A percentile compares a stretch with the other conserved stretches of the same genome.
phyloP scores from a whole-genome alignment of 208 protist species.

The Crithidia thermophila region DNA sequence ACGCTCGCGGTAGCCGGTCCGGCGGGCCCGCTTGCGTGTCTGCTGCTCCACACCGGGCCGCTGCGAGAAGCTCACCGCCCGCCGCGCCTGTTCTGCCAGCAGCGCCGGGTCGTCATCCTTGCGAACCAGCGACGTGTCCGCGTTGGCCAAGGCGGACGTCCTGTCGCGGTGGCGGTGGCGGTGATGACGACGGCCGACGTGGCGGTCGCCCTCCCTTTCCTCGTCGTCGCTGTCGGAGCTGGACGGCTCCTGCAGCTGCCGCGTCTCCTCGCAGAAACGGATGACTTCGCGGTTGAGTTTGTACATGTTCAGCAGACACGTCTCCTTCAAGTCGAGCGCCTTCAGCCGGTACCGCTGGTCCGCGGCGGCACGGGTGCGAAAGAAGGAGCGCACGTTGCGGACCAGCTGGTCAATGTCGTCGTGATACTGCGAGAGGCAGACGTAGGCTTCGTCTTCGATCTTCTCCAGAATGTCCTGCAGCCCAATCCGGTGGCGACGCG shows the following conservation, averaged over 20 bases:
- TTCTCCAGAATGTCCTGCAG: slow-evolving; percentile 76
- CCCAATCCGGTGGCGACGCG: slow-evolving; percentile 42
- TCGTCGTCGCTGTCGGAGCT: slow-evolving; percentile 33
- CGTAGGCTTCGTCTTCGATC: slow-evolving; percentile 78
- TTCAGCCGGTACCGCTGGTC: slow-evolving; percentile 72
- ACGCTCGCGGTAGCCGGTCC: slow-evolving; percentile 36
- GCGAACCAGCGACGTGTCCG: slow-evolving; percentile 8
- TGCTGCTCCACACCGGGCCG: slow-evolving; percentile 10
- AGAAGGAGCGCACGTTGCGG: slow-evolving; percentile 83
- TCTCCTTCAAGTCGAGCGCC: slow-evolving; percentile 83
- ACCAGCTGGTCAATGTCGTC: slow-evolving; percentile 84
- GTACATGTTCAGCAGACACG: slow-evolving; percentile 76
- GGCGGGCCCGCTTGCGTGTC: slow-evolving; percentile 5
- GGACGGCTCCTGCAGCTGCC: slow-evolving; percentile 58
- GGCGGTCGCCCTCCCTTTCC: background rate
- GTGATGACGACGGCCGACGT: no score
- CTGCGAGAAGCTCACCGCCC: slow-evolving; percentile 37
- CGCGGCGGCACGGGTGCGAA: slow-evolving; percentile 50
- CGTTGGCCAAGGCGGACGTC: background rate
- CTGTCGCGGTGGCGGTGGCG: no score
- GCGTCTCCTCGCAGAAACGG: slow-evolving; percentile 80
- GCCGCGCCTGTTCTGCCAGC: slow-evolving; percentile 22
- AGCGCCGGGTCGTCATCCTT: slow-evolving; percentile 36
- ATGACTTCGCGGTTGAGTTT: slow-evolving; percentile 78
- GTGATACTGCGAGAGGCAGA: slow-evolving; percentile 85